Percentiles rank a stretch among this genome's conserved stretches.
Evolutionary conservation across 148 eudicot genomes (phyloP).

Genomic region (Cornus kousa): DNA sequence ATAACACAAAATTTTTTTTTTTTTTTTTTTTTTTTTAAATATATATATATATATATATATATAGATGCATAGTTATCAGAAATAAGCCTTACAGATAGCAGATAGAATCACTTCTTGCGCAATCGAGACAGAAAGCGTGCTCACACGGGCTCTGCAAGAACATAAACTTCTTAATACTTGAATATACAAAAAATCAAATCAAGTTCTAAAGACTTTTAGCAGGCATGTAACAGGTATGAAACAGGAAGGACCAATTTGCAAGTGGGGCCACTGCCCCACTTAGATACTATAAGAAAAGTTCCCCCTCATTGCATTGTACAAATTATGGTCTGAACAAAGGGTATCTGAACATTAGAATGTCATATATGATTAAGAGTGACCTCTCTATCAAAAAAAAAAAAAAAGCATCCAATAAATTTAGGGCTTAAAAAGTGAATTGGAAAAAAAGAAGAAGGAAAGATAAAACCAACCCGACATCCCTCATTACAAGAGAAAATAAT

Average conservation of each 20-base stretch:
- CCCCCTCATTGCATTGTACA: not conserved
- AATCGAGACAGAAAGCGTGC: constrained; percentile 95
- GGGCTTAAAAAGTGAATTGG: not conserved
- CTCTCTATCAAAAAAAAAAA: not conserved
- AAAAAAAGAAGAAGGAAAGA: not conserved
- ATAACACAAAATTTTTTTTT: too few relatives aligned
- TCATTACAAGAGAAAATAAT: not conserved
- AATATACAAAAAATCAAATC: constrained; percentile 1
- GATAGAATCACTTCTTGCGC: constrained; percentile 96
- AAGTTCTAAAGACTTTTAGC: not conserved
- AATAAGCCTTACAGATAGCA: constrained; percentile 80
- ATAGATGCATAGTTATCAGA: not conserved
- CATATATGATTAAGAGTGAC: not conserved
- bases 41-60: too few relatives aligned
- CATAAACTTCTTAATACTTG: constrained; percentile 13
- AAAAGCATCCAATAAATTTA: not conserved
- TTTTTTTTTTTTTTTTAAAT: too few relatives aligned
- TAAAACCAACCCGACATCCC: not conserved
- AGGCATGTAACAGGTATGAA: not conserved
- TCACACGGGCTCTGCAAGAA: constrained; percentile 96
- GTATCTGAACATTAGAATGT: too few relatives aligned
- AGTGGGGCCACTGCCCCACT: not conserved
- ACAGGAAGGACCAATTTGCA: not conserved
- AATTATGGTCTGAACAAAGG: not conserved
- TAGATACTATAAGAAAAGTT: not conserved